A percentile compares a stretch with the other conserved stretches of the same genome.
Evolutionary conservation across 306 rosid species (phyloP).

Genomic region (Rubus parviflorus): DNA sequence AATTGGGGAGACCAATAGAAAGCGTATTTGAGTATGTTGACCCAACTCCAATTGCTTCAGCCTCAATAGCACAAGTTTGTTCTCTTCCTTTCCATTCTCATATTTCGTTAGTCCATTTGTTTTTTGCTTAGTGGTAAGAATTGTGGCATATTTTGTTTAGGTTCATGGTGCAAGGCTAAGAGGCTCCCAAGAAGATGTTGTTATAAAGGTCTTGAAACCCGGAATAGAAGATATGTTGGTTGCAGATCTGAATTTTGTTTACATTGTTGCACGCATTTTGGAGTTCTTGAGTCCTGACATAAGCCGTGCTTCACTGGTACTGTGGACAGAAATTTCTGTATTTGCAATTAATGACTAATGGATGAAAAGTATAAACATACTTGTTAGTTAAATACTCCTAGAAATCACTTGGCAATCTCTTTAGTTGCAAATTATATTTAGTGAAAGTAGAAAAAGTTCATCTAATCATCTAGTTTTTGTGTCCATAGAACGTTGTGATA

Average conservation of each 20-base stretch:
- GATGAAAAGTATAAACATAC: not conserved
- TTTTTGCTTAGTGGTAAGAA: constrained; percentile 21
- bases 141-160: constrained; percentile 40
- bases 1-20: constrained; percentile 80
- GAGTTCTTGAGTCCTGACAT: constrained; percentile 94
- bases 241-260: constrained; percentile 92
- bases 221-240: constrained; percentile 90
- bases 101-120: constrained; percentile 1
- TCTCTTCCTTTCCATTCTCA: constrained; percentile 18
- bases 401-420: not conserved
- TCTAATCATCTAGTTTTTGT: constrained; percentile 2
- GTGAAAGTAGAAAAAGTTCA: not conserved
- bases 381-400: not conserved
- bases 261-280: constrained; percentile 81
- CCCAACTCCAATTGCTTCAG: constrained; percentile 87
- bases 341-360: constrained; percentile 16
- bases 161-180: constrained; percentile 93
- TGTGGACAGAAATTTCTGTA: constrained; percentile 14
- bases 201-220: constrained; percentile 92
- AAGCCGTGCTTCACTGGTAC: constrained; percentile 86
- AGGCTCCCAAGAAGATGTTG: constrained; percentile 91
- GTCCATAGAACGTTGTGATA: constrained; percentile 1
- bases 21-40: constrained; percentile 81
- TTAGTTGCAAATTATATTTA: constrained; percentile 4
- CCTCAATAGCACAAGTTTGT: constrained; percentile 90